phyloP scores from a whole-genome alignment of 2,329 filamentous ascomycete species.

The Tolypocladium ovalisporum region DNA sequence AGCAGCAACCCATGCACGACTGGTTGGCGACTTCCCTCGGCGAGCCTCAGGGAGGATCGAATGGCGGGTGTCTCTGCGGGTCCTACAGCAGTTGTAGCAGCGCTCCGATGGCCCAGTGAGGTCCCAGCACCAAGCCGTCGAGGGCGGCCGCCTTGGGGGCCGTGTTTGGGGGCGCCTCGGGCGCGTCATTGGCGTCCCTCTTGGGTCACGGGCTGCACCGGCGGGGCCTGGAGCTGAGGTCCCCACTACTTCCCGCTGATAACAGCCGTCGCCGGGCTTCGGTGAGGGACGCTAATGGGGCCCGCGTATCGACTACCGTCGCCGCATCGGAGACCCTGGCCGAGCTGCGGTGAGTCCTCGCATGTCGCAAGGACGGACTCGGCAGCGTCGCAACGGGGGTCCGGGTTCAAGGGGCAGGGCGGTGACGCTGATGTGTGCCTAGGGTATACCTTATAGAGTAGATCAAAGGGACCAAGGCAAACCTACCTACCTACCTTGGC shows the following conservation, averaged over 20 bases:
- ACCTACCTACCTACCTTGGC: too few species aligned
- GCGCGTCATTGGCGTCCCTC: neutral
- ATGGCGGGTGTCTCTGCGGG: neutral
- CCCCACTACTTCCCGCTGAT: constrained; percentile 11
- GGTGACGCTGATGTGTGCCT: neutral
- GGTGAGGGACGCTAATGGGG: neutral
- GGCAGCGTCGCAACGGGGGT: too few species aligned
- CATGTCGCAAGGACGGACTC: too few species aligned
- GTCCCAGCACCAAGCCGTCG: neutral
- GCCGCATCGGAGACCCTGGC: neutral
- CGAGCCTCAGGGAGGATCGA: neutral
- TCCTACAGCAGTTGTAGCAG: neutral
- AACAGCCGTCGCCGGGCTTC: constrained; percentile 3
- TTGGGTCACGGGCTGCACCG: neutral
- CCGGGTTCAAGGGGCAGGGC: too few species aligned
- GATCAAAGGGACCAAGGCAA: neutral
- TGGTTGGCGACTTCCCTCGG: too few species aligned
- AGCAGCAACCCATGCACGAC: neutral
- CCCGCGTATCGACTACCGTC: neutral
- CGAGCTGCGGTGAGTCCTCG: neutral
- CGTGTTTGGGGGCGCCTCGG: neutral
- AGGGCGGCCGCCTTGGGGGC: neutral
- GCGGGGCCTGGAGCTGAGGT: neutral
- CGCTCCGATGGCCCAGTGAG: neutral
- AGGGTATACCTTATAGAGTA: too few species aligned